A percentile compares a stretch with the other conserved stretches of the same genome.
Conservation (phyloP, 768 basidiomycete species). For the Lentinula edodes region DNA sequence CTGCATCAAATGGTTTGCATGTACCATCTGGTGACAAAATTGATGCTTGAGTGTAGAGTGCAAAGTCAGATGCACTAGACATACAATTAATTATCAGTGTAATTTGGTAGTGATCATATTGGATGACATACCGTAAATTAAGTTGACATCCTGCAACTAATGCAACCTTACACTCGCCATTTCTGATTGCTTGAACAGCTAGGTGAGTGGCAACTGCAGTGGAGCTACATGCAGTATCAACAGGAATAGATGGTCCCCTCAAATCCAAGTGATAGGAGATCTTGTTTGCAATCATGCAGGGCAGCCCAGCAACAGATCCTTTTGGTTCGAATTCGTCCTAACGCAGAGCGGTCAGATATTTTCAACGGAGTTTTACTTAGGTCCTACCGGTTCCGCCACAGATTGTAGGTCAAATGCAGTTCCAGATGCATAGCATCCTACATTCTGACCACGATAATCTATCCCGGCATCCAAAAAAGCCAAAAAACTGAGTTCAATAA, state of each 20-base stretch:
- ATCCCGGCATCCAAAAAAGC: constrained; percentile 36
- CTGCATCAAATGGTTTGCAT: constrained; percentile 29
- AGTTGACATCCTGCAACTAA: constrained; percentile 39
- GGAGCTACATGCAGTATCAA: constrained; percentile 45
- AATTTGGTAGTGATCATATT: too few species aligned
- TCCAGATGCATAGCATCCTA: constrained; percentile 33
- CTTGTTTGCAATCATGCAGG: constrained; percentile 32
- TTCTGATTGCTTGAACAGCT: constrained; percentile 35
- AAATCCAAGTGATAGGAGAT: constrained; percentile 34
- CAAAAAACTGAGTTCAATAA: constrained; percentile 26
- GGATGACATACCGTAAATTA: constrained; percentile 28
- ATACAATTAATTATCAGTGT: too few species aligned
- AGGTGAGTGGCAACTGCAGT: constrained; percentile 40
- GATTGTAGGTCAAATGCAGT: constrained; percentile 18
- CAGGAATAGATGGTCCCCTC: constrained; percentile 37
- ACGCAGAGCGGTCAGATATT: not conserved
- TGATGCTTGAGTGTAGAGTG: constrained; percentile 28
- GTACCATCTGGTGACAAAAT: constrained; percentile 30
- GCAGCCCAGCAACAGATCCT: constrained; percentile 27
- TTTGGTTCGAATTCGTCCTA: constrained; percentile 29
- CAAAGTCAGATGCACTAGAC: too few species aligned
- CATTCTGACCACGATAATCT: constrained; percentile 28
- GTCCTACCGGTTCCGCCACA: constrained; percentile 22
- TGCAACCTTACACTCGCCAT: constrained; percentile 42
- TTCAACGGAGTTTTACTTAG: too few species aligned